Base-by-base conservation (phyloP, 2,329 filamentous ascomycete species). In the Akanthomyces muscarius region DNA sequence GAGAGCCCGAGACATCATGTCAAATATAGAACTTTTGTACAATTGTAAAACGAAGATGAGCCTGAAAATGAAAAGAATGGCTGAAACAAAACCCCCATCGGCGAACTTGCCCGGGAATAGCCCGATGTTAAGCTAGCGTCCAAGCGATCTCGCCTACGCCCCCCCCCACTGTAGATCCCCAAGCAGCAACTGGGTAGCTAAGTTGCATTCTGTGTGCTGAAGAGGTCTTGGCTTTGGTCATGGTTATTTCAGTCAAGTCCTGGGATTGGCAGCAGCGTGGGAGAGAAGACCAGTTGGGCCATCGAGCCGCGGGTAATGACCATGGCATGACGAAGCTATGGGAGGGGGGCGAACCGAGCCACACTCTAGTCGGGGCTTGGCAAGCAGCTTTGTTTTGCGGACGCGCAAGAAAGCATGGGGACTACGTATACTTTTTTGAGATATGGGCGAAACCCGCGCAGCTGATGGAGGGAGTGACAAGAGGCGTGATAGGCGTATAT, bases 21-120 rank as follows among this genome's bases (percentile, higher is more conserved):
- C 61, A 63, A 63, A 63, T 63, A 63, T 63, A 63, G 53, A 63
- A 18, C 14, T 33, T 56, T 25, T 63, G 45, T 57, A 63, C 45
- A 57, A 50, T 57, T 62, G 36, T 38, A 63, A 51, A 60, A 45
- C n/a, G 57, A 30, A 45, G 44, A 16, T n/a, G 52, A 52, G 47
- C 47, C 38, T 44, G 23, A 33, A 13, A 42, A 51, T 60, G 57
- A 52, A 52, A 33, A 36, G 33, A 23, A 36, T 36, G 25, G 38
- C 36, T 18, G 18, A 41, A n/a, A 25, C 33, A 16, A 41, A 33
- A 48, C 18, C 4, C 36, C 14, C 2, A 21, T 59, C 13, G 21
- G 55, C 44, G 14, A 38, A 23, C 44, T 30, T 38, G 56, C 41
- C 23, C 33, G 33, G 56, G 33, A 36, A 48, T 58, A 23, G 55